phyloP scores from a whole-genome alignment of 2,329 filamentous ascomycete species.

The Penicillium sp. region DNA sequence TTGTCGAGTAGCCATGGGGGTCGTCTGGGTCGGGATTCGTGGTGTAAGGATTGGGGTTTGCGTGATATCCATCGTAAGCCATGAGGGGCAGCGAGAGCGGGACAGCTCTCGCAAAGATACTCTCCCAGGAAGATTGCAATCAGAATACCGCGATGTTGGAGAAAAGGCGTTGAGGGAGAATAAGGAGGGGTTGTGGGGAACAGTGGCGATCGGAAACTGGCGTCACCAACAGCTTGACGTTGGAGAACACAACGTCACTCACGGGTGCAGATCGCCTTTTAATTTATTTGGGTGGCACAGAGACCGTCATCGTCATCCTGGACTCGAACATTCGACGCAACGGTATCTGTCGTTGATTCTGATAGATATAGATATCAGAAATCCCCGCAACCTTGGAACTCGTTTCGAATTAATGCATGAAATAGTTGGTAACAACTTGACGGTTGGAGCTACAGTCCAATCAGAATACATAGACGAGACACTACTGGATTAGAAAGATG shows the following conservation, averaged over 20 bases:
- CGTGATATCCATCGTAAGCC: slow-evolving; percentile 43
- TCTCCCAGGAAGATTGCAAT: too few relatives aligned
- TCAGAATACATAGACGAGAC: too few relatives aligned
- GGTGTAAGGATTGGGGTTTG: slow-evolving; percentile 26
- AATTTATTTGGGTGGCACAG: slow-evolving; percentile 13
- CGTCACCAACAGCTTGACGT: slow-evolving; percentile 7
- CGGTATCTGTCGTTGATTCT: too few relatives aligned
- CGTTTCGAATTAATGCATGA: too few relatives aligned
- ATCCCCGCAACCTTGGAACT: too few relatives aligned
- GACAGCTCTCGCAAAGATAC: too few relatives aligned
- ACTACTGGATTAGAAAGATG: too few relatives aligned
- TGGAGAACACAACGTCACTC: slow-evolving; percentile 18
- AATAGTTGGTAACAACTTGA: too few relatives aligned
- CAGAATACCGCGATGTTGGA: neutral
- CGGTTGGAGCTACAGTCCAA: too few relatives aligned
- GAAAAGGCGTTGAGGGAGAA: neutral
- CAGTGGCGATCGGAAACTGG: slow-evolving; percentile 20
- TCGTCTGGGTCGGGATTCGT: slow-evolving; percentile 22
- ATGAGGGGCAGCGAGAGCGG: slow-evolving; percentile 18
- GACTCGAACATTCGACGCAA: too few relatives aligned
- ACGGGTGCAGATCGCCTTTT: slow-evolving; percentile 18
- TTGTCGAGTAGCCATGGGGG: slow-evolving; percentile 21
- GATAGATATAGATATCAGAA: too few relatives aligned
- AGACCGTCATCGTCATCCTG: neutral
- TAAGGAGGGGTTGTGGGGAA: slow-evolving; percentile 17